Evolutionary conservation across 2,329 filamentous ascomycete species (phyloP).

Genomic region (Cladosporium sp.): DNA sequence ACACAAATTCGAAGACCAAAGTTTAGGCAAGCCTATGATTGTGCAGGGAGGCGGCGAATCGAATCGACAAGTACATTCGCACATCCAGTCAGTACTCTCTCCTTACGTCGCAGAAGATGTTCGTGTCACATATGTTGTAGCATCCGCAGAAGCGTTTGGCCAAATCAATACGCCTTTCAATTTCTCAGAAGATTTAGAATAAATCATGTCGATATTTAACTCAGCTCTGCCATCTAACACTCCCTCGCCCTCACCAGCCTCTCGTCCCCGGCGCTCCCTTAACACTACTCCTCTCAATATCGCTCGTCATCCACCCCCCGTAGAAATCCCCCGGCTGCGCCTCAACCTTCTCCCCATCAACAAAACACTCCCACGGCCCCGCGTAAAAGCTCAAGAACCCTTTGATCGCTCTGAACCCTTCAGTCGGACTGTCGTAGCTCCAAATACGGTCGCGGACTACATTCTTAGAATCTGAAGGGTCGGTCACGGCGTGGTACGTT

Average conservation of each 20-base stretch:
- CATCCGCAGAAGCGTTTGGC: too few species aligned
- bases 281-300: slow-evolving; percentile 50
- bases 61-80: too few species aligned
- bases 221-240: not conserved
- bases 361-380: slow-evolving; percentile 59
- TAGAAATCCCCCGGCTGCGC: slow-evolving; percentile 61
- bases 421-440: slow-evolving; percentile 55
- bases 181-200: too few species aligned
- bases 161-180: too few species aligned
- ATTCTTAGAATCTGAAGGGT: slow-evolving; percentile 35
- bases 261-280: slow-evolving; percentile 44
- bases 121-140: too few species aligned
- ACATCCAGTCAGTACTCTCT: too few species aligned
- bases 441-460: slow-evolving; percentile 52
- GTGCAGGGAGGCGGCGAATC: too few species aligned
- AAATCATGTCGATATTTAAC: too few species aligned
- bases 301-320: slow-evolving; percentile 60
- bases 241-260: slow-evolving; percentile 22
- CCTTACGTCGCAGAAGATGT: too few species aligned
- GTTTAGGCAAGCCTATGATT: too few species aligned
- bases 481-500: slow-evolving; percentile 53
- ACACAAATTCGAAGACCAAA: too few species aligned
- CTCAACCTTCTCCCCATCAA: slow-evolving; percentile 57
- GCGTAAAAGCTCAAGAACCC: slow-evolving; percentile 58
- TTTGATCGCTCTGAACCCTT: slow-evolving; percentile 50